Conservation (phyloP, 2,329 filamentous ascomycete genomes). For the Coleophoma crateriformis region DNA sequence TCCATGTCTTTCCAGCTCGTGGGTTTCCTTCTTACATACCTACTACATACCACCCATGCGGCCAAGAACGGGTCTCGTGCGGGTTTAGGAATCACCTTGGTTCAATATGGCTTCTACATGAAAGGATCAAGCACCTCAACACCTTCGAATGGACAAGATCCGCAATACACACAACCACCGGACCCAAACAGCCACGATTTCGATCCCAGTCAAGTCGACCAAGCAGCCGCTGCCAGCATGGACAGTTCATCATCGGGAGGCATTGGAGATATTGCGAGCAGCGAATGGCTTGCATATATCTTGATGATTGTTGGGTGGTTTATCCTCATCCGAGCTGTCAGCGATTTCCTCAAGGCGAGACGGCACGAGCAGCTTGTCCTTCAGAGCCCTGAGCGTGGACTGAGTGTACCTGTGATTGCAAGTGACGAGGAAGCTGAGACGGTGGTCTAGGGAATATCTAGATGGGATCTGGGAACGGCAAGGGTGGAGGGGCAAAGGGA, state of each 20-base stretch:
- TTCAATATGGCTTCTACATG: slow-evolving; percentile 97
- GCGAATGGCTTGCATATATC: slow-evolving; percentile 85
- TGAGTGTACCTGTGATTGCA: slow-evolving; percentile 80
- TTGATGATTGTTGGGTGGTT: slow-evolving; percentile 99
- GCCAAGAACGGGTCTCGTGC: slow-evolving; percentile 96
- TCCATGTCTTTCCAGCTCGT: slow-evolving; percentile 96
- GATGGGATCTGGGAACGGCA: too few species aligned
- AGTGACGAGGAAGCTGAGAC: slow-evolving; percentile 76
- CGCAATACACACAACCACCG: slow-evolving; percentile 63
- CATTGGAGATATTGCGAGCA: slow-evolving; percentile 57
- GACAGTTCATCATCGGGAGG: slow-evolving; percentile 35
- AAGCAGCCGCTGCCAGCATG: slow-evolving; percentile 28
- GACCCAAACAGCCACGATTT: slow-evolving; percentile 92
- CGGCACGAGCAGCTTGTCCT: slow-evolving; percentile 89
- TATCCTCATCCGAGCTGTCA: slow-evolving; percentile 88
- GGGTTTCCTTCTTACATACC: slow-evolving; percentile 95
- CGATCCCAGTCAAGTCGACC: slow-evolving; percentile 63
- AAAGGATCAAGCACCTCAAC: slow-evolving; percentile 50
- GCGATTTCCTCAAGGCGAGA: slow-evolving; percentile 81
- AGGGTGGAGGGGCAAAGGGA: too few species aligned
- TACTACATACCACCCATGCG: slow-evolving; percentile 94
- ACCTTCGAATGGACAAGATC: slow-evolving; percentile 35
- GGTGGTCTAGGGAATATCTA: slow-evolving; percentile 50
- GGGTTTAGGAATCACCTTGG: slow-evolving; percentile 88
- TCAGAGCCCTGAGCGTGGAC: slow-evolving; percentile 84